Evolutionary conservation across 495 filamentous ascomycete genomes (phyloP).

Genomic region (Cenococcum geophilum): DNA sequence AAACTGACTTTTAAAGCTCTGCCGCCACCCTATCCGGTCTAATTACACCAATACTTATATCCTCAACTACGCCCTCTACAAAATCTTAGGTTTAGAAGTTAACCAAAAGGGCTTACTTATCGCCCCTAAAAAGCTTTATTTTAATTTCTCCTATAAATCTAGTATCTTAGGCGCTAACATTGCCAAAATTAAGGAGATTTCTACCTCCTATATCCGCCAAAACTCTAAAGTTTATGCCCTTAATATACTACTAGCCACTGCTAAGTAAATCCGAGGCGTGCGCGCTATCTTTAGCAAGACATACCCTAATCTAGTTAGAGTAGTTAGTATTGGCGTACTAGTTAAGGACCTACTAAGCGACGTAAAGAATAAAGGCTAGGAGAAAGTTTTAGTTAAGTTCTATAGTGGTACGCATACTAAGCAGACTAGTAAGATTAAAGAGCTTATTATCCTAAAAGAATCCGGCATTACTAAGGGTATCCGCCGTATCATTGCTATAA

Average conservation of each 20-base stretch:
- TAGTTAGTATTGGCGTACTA: conserved; percentile 90
- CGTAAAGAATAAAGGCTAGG: conserved; percentile 75
- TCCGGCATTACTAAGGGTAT: conserved; percentile 96
- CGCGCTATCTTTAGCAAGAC: conserved; percentile 97
- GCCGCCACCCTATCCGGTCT: conserved; percentile 87
- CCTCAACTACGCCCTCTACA: conserved; percentile 84
- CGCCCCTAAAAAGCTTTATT: conserved; percentile 89
- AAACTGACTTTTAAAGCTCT: conserved; percentile 40
- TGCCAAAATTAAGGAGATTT: conserved; percentile 75
- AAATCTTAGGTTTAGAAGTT: conserved; percentile 82
- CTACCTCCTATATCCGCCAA: conserved; percentile 80
- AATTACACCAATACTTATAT: conserved; percentile 98
- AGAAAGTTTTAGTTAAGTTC: conserved; percentile 83
- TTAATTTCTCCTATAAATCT: conserved; percentile 91
- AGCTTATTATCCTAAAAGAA: conserved; percentile 88
- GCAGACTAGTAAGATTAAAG: conserved; percentile 87
- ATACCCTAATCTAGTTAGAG: conserved; percentile 92
- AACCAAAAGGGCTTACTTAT: conserved; percentile 95
- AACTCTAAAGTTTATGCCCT: conserved; percentile 82
- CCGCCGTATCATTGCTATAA: conserved; percentile 92
- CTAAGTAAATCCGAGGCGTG: conserved; percentile 80
- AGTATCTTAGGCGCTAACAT: conserved; percentile 67
- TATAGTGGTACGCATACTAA: conserved; percentile 98
- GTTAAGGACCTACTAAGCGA: conserved; percentile 76
- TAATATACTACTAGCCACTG: conserved; percentile 76